Evolutionary conservation across 768 basidiomycete genomes (phyloP), one percentile per base, ranked within the genome.

Genomic region (Calocybe indica): DNA sequence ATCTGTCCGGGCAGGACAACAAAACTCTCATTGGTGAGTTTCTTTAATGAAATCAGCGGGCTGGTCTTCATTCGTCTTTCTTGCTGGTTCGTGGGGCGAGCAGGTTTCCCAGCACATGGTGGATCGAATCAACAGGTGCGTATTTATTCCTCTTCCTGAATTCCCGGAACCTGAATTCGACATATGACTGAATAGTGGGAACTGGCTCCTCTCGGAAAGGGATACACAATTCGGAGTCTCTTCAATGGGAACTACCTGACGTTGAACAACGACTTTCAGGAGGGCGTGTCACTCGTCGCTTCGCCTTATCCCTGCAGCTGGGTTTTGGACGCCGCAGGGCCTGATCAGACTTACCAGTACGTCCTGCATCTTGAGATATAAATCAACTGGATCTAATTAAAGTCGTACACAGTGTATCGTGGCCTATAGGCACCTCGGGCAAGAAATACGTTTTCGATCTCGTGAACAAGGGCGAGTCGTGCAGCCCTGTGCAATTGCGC

Each of bases 301-400:
- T 62, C 40, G 30, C 54, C 53, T 3, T 66, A 61, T 37, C 65
- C 67, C 5, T 59, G 62, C 15, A 66, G 65, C 46, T 67, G 66
- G 65, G 59, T 43, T 7, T 40, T 68, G 3, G 56, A 61, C 35
- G 49, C 50, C 7, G 52, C 56, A 37, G 52, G 52, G 10, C 51
- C 42, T 13, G 55, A 61, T 28, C 45, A 55, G 45, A 13, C 43
- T 60, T 28, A 63, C 59, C 56, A 55, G 52, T 59, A 59, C 14
- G 28, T 46, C 12, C 37, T 35, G 31, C 36, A 14, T 31, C 8
- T 41, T 31, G n/a, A 5, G 7, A 11, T 6, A 13, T 31, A 11
- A 28, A 12, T 8, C 6, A 5, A 14, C 11, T 41, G n/a, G 5
- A 14, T 14, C 31, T 7, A 7, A 28, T 31, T 10, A 28, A 12